Base-by-base conservation (phyloP, 75 land plant species). In the Pseudotsuga menziesii region DNA sequence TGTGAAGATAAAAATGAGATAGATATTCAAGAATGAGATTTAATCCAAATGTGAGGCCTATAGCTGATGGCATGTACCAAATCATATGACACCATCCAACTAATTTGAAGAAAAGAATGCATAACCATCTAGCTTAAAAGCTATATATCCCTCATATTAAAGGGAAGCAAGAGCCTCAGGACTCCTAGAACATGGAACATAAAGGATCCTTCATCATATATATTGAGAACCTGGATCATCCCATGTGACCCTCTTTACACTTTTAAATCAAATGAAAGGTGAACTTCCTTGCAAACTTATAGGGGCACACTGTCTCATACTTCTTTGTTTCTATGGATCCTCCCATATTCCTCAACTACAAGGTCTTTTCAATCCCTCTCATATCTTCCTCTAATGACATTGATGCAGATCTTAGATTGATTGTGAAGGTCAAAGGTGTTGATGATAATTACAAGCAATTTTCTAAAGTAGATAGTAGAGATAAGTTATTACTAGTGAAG, bases 121-220 rank as follows among this genome's bases (percentile, higher is more conserved):
- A 90, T 74, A 95, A 93, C 58, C 94, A 93, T 78, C 75, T 95
- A 81, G 78, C 91, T 39, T 95, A 95, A 88, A 89, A 85, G 86
- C 87, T 93, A 11, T 89, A 95, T 52, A 60, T 78, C 57, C 93
- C 90, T 26, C 77, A 78, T 5, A 81, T 81, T 15, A 78, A 76
- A 29, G 79, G 75, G 39, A 59, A 73, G 23, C 72, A 86, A 19
- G 84, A 79, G 57, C 86, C 91, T 3, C 96, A 93, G 73, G 88
- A 93, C 39, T 75, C 85, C 0, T 73, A 93, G 67, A 89, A 93
- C 85, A 74, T 93, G 17, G 88, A 93, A 48, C n/a, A 82, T 69
- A 89, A 95, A 59, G 96, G 77, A 14, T 95, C 98, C 13, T 93
- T 86, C 57, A 70, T 93, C 20, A 85, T 93, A 14, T 89, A 95